phyloP scores from a whole-genome alignment of 2,329 filamentous ascomycete genomes.

The Trichoderma polysporum region DNA sequence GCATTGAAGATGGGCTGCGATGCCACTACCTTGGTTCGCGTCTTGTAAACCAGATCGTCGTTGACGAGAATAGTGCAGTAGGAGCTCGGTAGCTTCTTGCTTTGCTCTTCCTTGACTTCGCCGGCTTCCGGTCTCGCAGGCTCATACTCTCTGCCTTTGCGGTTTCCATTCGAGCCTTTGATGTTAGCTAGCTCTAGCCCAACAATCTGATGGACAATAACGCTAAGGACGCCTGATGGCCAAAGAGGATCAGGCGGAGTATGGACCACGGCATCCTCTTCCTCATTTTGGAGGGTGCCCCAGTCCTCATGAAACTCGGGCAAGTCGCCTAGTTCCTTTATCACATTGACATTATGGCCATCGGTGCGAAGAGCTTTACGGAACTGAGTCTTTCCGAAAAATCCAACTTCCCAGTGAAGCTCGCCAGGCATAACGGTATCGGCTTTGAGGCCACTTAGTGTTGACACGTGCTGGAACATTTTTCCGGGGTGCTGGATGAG shows the following conservation, averaged over 20 bases:
- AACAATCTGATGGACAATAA: constrained; percentile 92
- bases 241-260: constrained; percentile 95
- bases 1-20: constrained; percentile 97
- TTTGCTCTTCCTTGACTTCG: constrained; percentile 81
- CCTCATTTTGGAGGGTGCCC: constrained; percentile 65
- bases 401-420: constrained; percentile 94
- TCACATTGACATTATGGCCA: constrained; percentile 77
- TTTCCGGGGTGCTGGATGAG: constrained; percentile 88
- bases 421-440: constrained; percentile 89
- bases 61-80: constrained; percentile 94
- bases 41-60: constrained; percentile 87
- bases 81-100: constrained; percentile 76
- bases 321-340: constrained; percentile 69
- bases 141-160: constrained; percentile 83
- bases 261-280: constrained; percentile 82
- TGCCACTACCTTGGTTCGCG: constrained; percentile 88
- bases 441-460: constrained; percentile 76
- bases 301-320: constrained; percentile 82
- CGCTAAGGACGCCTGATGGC: constrained; percentile 84
- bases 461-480: constrained; percentile 88
- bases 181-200: constrained; percentile 90
- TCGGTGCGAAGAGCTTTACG: constrained; percentile 80
- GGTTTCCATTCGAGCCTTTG: constrained; percentile 77
- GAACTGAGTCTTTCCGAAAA: constrained; percentile 88
- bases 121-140: constrained; percentile 79